A percentile compares a stretch with the other conserved stretches of the same genome.
These are phyloP conservation scores for Trametes sanguinea DNA, from an alignment of 768 basidiomycete genomes.

Conservation along the genomic window DNA sequence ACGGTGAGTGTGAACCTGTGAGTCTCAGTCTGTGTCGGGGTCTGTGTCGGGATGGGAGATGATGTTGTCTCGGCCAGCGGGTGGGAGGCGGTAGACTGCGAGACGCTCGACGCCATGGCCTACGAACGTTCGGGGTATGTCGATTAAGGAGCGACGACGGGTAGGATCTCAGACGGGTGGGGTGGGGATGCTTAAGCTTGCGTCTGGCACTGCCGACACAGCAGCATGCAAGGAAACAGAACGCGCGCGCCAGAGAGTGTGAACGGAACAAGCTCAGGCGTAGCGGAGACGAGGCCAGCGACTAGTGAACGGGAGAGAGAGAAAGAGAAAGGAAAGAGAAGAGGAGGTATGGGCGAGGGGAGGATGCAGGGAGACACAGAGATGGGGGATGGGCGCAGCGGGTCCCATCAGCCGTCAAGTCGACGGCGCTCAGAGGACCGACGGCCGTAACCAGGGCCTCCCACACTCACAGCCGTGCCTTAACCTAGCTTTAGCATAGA, in stretches of 20 bases:
- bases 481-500: too few relatives aligned
- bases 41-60: background rate
- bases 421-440: background rate
- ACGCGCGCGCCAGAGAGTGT: background rate
- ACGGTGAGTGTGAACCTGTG: background rate
- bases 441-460: background rate
- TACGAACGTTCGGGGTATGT: background rate
- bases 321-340: background rate
- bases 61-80: constrained; percentile 23
- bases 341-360: background rate
- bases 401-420: background rate
- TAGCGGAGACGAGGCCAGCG: background rate
- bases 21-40: background rate
- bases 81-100: constrained; percentile 1
- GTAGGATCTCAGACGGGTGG: background rate
- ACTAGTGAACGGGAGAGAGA: background rate
- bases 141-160: background rate
- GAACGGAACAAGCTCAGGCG: background rate
- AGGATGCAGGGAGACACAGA: background rate
- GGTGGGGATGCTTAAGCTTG: constrained; percentile 23
- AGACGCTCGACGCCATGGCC: constrained; percentile 23
- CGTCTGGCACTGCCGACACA: constrained; percentile 27
- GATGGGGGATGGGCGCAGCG: background rate
- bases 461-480: background rate
- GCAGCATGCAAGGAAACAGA: constrained; percentile 19